Percentiles rank a stretch among this genome's conserved stretches.
phyloP scores from a whole-genome alignment of 208 protist genomes.

The Trypanosoma platydactyli region DNA sequence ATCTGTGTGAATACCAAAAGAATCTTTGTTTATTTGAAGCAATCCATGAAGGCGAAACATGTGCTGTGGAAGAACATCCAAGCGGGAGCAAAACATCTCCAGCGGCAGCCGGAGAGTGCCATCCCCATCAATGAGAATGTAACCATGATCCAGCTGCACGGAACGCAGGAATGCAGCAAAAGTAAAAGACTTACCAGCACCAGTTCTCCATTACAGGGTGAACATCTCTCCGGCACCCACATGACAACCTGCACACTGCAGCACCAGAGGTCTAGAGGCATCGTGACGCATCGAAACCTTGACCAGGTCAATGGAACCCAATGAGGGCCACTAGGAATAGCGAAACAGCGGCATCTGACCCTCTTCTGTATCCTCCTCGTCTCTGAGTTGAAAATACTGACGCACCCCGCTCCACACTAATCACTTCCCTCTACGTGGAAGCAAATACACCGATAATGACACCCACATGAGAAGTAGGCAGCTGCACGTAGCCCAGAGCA shows the following conservation, averaged over 20 bases:
- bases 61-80: conserved; percentile 41
- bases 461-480: conserved; percentile 37
- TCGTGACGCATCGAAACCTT: conserved; percentile 49
- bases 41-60: conserved; percentile 40
- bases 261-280: conserved; percentile 26
- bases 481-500: conserved; percentile 39
- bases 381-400: conserved; percentile 36
- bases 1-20: conserved; percentile 26
- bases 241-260: conserved; percentile 30
- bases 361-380: conserved; percentile 25
- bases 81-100: conserved; percentile 14
- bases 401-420: conserved; percentile 47
- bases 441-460: conserved; percentile 34
- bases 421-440: conserved; percentile 43
- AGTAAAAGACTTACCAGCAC: conserved; percentile 57
- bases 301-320: conserved; percentile 42
- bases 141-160: conserved; percentile 19
- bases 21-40: conserved; percentile 39
- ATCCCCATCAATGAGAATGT: conserved; percentile 29
- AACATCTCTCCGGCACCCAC: conserved; percentile 49
- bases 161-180: conserved; percentile 45
- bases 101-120: conserved; percentile 15
- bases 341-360: background rate
- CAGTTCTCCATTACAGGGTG: conserved; percentile 47
- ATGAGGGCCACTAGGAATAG: conserved; percentile 35